phyloP scores from a whole-genome alignment of 495 filamentous ascomycete species.

The Saxophila tyrrhenica region DNA sequence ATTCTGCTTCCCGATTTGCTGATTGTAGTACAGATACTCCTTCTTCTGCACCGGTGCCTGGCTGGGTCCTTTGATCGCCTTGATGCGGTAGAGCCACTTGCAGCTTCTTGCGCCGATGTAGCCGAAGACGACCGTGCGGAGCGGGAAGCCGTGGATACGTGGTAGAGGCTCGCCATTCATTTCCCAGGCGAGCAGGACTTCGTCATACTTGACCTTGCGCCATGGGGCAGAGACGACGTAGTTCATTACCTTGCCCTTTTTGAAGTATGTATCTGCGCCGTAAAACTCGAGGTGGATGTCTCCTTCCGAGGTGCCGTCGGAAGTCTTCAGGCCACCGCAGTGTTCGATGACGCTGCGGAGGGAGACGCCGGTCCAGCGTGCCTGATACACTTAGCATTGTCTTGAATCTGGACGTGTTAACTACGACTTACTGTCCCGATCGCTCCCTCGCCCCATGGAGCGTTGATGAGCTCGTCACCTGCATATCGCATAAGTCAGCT shows the following conservation, averaged over 20 bases:
- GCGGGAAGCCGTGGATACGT: slow-evolving; percentile 51
- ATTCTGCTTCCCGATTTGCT: slow-evolving; percentile 52
- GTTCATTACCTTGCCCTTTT: slow-evolving; percentile 48
- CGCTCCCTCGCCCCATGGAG: slow-evolving; percentile 43
- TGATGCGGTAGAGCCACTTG: slow-evolving; percentile 49
- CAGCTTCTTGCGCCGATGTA: slow-evolving; percentile 49
- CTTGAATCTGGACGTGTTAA: neutral
- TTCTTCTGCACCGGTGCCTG: slow-evolving; percentile 32
- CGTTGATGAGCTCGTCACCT: slow-evolving; percentile 57
- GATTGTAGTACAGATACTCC: slow-evolving; percentile 50
- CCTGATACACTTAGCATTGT: slow-evolving; percentile 15
- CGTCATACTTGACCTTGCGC: slow-evolving; percentile 51
- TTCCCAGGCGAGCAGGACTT: slow-evolving; percentile 59
- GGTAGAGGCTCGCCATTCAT: slow-evolving; percentile 60
- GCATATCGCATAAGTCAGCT: neutral
- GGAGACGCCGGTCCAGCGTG: slow-evolving; percentile 48
- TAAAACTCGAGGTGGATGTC: slow-evolving; percentile 53
- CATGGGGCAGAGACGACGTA: slow-evolving; percentile 53
- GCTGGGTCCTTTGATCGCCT: slow-evolving; percentile 36
- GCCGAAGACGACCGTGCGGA: slow-evolving; percentile 51
- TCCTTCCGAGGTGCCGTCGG: slow-evolving; percentile 44
- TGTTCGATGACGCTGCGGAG: slow-evolving; percentile 48
- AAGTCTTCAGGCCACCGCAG: slow-evolving; percentile 35
- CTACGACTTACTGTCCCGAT: slow-evolving; percentile 42
- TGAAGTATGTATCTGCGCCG: slow-evolving; percentile 59